phyloP scores from a whole-genome alignment of 495 filamentous ascomycete genomes.

The Cercophora scortea region DNA sequence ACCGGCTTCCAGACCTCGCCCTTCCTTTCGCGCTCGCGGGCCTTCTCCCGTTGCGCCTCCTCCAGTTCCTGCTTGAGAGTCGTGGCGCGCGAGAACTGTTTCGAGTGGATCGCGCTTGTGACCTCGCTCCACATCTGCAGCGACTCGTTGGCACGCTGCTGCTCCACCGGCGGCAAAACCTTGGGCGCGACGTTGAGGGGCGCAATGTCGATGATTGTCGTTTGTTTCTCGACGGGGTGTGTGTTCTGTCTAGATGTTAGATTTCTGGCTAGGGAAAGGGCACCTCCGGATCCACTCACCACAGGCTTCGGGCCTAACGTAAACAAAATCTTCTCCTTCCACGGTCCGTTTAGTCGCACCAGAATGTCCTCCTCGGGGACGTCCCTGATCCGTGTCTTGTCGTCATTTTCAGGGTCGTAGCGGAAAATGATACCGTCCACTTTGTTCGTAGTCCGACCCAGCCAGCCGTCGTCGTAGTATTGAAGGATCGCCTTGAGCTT shows the following conservation, averaged over 20 bases:
- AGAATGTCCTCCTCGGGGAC: conserved; percentile 77
- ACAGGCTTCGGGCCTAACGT: conserved; percentile 43
- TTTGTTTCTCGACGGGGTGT: conserved; percentile 50
- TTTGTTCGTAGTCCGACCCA: conserved; percentile 82
- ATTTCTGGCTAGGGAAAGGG: too few species aligned
- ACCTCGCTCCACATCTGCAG: conserved; percentile 81
- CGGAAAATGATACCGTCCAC: conserved; percentile 87
- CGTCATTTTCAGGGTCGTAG: conserved; percentile 77
- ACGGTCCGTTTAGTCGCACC: conserved; percentile 74
- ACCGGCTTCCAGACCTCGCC: conserved; percentile 72
- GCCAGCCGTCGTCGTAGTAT: conserved; percentile 92
- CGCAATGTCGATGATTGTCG: conserved; percentile 73
- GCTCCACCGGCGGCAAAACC: conserved; percentile 60
- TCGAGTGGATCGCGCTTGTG: conserved; percentile 76
- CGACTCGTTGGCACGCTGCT: conserved; percentile 84
- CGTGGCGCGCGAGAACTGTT: conserved; percentile 78
- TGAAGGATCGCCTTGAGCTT: conserved; percentile 84
- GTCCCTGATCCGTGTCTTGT: conserved; percentile 68
- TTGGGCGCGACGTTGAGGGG: conserved; percentile 74
- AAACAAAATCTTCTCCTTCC: conserved; percentile 55
- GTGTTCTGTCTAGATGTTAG: conserved; percentile 18
- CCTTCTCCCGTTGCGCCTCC: conserved; percentile 78
- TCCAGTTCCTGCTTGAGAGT: conserved; percentile 84
- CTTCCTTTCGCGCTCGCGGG: conserved; percentile 62
- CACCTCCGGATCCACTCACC: conserved; percentile 25